Percentiles rank a stretch among this genome's conserved stretches.
Conservation (phyloP, 768 basidiomycete species). For the Boletus sp. region DNA sequence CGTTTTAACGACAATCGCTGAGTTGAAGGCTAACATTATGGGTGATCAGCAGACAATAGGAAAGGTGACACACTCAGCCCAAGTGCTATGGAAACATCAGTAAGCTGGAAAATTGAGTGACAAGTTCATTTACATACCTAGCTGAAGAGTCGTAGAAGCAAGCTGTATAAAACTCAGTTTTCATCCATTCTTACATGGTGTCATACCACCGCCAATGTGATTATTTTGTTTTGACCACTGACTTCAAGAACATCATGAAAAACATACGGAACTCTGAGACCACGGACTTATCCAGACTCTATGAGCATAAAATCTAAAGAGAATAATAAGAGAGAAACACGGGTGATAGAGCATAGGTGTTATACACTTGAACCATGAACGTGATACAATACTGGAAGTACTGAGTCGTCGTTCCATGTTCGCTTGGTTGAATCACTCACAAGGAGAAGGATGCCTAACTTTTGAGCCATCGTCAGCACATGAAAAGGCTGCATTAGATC, state of each 20-base stretch:
- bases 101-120: background rate
- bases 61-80: constrained; percentile 7
- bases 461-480: background rate
- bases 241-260: constrained; percentile 6
- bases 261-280: too few species aligned
- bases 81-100: constrained; percentile 1
- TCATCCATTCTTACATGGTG: background rate
- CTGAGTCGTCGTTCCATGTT: background rate
- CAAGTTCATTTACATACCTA: constrained; percentile 1
- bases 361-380: constrained; percentile 17
- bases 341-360: background rate
- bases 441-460: background rate
- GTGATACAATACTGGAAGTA: constrained; percentile 9
- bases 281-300: constrained; percentile 21
- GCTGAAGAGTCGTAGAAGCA: constrained; percentile 3
- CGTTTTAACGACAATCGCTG: background rate
- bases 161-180: constrained; percentile 1
- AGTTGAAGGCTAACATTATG: background rate
- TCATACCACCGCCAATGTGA: constrained; percentile 17
- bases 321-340: background rate
- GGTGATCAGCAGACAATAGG: background rate
- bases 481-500: background rate
- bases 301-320: constrained; percentile 20
- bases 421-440: constrained; percentile 1
- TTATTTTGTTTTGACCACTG: constrained; percentile 3